A percentile compares a stretch with the other conserved stretches of the same genome.
Evolutionary conservation across 2,329 filamentous ascomycete species (phyloP).

Genomic region (Pseudogymnoascus sp.): DNA sequence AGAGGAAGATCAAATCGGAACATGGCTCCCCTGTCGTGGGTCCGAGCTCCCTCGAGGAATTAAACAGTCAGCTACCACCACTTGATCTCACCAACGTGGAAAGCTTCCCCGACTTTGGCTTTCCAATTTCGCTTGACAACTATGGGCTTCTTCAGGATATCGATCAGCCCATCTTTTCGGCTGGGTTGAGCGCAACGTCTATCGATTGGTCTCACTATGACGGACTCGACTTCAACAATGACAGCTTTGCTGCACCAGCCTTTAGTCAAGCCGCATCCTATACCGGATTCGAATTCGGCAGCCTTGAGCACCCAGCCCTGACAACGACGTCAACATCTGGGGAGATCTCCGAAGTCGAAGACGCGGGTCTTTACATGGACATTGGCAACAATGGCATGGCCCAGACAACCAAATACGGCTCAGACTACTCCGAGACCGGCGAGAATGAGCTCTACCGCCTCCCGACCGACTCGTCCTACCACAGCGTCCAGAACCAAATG

Average conservation of each 20-base stretch:
- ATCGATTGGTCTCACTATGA: constrained; percentile 46
- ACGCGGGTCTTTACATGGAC: constrained; percentile 38
- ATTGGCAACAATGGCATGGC: constrained; percentile 25
- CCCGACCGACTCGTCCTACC: constrained; percentile 38
- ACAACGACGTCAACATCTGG: constrained; percentile 54
- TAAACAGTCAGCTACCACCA: constrained; percentile 45
- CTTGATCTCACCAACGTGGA: constrained; percentile 50
- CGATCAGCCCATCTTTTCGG: constrained; percentile 51
- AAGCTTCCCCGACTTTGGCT: constrained; percentile 38
- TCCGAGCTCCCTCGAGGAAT: constrained; percentile 36
- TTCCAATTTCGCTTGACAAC: constrained; percentile 39
- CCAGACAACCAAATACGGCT: constrained; percentile 31
- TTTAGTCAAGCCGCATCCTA: constrained; percentile 48
- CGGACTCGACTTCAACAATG: constrained; percentile 41
- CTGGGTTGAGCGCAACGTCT: constrained; percentile 48
- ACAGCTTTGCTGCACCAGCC: constrained; percentile 43
- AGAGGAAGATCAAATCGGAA: constrained; percentile 51
- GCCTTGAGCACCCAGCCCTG: constrained; percentile 46
- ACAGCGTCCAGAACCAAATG: constrained; percentile 37
- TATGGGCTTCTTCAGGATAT: constrained; percentile 41
- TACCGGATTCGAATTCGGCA: constrained; percentile 44
- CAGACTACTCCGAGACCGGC: constrained; percentile 31
- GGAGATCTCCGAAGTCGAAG: constrained; percentile 59
- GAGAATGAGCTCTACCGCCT: constrained; percentile 42
- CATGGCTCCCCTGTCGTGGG: constrained; percentile 50